Conservation (phyloP, 2,329 filamentous ascomycete species). For the Trichophyton simii region DNA sequence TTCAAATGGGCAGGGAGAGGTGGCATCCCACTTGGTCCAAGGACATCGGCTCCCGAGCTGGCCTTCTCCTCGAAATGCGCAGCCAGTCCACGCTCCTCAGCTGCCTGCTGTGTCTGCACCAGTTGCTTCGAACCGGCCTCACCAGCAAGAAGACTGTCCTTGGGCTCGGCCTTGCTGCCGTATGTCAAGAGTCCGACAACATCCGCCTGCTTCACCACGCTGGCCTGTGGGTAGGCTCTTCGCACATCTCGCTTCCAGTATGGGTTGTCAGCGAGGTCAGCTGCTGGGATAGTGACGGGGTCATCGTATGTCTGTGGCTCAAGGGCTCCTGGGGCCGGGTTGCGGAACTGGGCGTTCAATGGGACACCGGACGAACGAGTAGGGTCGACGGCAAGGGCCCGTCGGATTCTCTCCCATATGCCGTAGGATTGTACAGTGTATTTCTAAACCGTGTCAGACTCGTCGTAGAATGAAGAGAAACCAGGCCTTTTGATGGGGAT, state of each 20-base stretch:
- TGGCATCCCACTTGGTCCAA: conserved; percentile 69
- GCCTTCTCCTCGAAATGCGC: conserved; percentile 58
- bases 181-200: conserved; percentile 74
- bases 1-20: conserved; percentile 68
- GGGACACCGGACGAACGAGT: conserved; percentile 85
- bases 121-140: conserved; percentile 62
- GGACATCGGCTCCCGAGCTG: conserved; percentile 42
- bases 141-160: conserved; percentile 61
- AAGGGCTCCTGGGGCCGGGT: conserved; percentile 63
- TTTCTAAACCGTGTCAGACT: conserved; percentile 50
- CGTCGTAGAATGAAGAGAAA: not conserved
- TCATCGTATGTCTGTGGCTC: conserved; percentile 65
- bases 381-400: conserved; percentile 65
- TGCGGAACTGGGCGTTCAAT: conserved; percentile 82
- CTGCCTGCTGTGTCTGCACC: conserved; percentile 62
- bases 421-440: conserved; percentile 85
- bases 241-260: conserved; percentile 94
- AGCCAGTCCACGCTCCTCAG: conserved; percentile 57
- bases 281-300: conserved; percentile 70
- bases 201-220: conserved; percentile 70
- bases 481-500: not conserved
- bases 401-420: conserved; percentile 74
- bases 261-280: conserved; percentile 77
- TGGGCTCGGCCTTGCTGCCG: conserved; percentile 68
- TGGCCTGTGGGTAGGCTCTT: conserved; percentile 67